These are phyloP conservation scores for Penicillium odoratum DNA, from an alignment of 495 filamentous ascomycete species.

Conservation along the genomic window DNA sequence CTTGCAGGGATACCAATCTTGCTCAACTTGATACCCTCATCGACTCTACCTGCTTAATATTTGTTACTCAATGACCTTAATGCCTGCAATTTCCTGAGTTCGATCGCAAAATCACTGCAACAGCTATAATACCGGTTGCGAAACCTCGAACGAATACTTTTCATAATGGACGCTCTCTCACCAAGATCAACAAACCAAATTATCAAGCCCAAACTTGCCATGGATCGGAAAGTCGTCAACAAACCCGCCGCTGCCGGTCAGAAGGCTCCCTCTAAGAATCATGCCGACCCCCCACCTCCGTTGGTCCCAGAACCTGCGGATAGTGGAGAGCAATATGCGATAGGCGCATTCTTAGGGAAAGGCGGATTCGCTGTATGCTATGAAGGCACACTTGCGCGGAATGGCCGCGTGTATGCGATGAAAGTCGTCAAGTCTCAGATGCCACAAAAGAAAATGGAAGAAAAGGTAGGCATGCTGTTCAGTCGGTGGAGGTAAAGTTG, in stretches of 20 bases:
- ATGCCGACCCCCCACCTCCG: slow-evolving; percentile 74
- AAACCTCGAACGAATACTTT: background rate
- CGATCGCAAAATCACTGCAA: slow-evolving; percentile 13
- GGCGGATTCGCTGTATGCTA: slow-evolving; percentile 96
- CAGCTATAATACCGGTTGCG: slow-evolving; percentile 19
- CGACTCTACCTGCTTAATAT: slow-evolving; percentile 13
- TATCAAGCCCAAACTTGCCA: slow-evolving; percentile 43
- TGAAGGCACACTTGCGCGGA: slow-evolving; percentile 65
- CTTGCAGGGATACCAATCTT: slow-evolving; percentile 36
- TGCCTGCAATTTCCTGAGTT: slow-evolving; percentile 21
- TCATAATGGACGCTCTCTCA: slow-evolving; percentile 67
- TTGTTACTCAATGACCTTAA: slow-evolving; percentile 20
- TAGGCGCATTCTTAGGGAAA: slow-evolving; percentile 83
- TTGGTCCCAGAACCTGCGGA: slow-evolving; percentile 74
- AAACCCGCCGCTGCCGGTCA: slow-evolving; percentile 50
- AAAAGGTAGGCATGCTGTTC: slow-evolving; percentile 64
- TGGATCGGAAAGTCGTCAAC: slow-evolving; percentile 54
- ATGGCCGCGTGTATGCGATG: slow-evolving; percentile 70
- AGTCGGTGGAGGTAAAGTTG: background rate
- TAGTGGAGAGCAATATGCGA: slow-evolving; percentile 74
- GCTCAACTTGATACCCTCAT: slow-evolving; percentile 29
- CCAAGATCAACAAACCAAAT: slow-evolving; percentile 67
- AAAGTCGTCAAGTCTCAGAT: slow-evolving; percentile 92
- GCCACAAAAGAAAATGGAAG: slow-evolving; percentile 77
- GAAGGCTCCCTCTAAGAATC: slow-evolving; percentile 51